A percentile compares a stretch with the other conserved stretches of the same genome.
Evolutionary conservation across 2,329 filamentous ascomycete species (phyloP).

Genomic region (Purpureocillium lavendulum): DNA sequence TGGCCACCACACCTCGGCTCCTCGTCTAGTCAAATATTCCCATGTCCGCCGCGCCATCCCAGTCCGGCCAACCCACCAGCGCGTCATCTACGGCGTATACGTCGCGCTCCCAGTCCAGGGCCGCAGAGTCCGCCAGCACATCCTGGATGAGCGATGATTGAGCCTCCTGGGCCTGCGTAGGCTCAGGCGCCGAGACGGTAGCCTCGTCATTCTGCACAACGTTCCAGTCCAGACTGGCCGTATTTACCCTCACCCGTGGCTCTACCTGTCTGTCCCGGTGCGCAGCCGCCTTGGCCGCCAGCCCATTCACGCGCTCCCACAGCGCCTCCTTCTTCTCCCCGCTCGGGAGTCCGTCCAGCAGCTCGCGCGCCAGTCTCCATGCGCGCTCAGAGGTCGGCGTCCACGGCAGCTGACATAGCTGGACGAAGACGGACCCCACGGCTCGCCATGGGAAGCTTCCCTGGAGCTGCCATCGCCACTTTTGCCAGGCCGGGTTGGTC

Average conservation of each 20-base stretch:
- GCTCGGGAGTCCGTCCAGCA: slow-evolving; percentile 4
- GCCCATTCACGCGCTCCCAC: slow-evolving; percentile 10
- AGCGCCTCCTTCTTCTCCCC: slow-evolving; percentile 6
- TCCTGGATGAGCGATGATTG: neutral
- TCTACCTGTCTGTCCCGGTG: neutral
- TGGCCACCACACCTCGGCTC: too few relatives aligned
- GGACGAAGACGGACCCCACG: slow-evolving; percentile 13
- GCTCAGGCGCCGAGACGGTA: too few relatives aligned
- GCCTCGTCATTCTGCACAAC: too few relatives aligned
- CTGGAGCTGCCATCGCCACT: slow-evolving; percentile 20
- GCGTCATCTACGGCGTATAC: neutral
- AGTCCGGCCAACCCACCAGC: neutral
- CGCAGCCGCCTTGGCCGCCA: slow-evolving; percentile 2
- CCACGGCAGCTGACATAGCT: slow-evolving; percentile 13
- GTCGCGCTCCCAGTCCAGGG: neutral
- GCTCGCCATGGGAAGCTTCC: slow-evolving; percentile 19
- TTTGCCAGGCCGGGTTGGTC: slow-evolving; percentile 12
- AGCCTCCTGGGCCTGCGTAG: neutral
- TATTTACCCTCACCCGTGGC: neutral
- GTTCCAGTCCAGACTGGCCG: too few relatives aligned
- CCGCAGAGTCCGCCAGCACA: neutral
- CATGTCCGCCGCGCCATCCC: neutral
- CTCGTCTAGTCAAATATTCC: too few relatives aligned
- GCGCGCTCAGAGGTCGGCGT: slow-evolving; percentile 12
- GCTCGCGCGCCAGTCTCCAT: slow-evolving; percentile 9